Evolutionary conservation across 2,329 filamentous ascomycete species (phyloP), one percentile per base, ranked within the genome.

Genomic region (Pseudogymnoascus sp.): DNA sequence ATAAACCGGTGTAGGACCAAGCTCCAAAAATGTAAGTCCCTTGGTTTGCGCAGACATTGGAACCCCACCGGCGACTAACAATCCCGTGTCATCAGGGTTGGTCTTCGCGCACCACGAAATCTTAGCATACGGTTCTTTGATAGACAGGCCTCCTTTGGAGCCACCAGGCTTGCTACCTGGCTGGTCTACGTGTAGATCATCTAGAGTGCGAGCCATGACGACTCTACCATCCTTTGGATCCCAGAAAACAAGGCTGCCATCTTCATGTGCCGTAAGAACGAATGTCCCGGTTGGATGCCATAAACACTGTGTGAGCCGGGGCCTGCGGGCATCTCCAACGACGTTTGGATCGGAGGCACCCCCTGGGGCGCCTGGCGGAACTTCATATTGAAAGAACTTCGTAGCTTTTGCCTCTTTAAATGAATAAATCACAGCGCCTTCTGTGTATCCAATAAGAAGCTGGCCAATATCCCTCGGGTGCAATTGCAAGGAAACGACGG

Each of bases 381-480:
- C 75, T 63, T 88, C 82, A 74, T 97, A 97, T 67, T 93, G 83
- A 69, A 96, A 92, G 75, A 86, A 96, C 66, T 89, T 88, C 55
- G 87, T 78, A 0, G 91, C 81, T 64, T 87, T 83, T 71, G 92
- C 93, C 73, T 96, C 89, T 77, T 99, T 97, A 80, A 99, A 96
- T 2, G 91, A 96, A 76, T 96, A 99, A 64, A 95, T 83, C 55
- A 91, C 91, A 5, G 90, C 92, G 12, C 95, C 95, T 67, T 93
- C 86, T 0, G 85, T 85, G 74, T 97, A 99, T n/a, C 89, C 93
- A 63, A 99, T 89, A 63, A 99, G 77, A 25, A 99, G 80, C 70
- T 91, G 92, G 4, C 95, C 95, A 67, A 97, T 90, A 72, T 99
- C 95, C 69, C 92, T 84, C 1, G 95, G 93, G 71, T 97, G 95